A percentile compares a stretch with the other conserved stretches of the same genome.
These are phyloP conservation scores for Danielia reshetovae DNA, from an alignment of 805 yeast genomes.

Conservation along the genomic window DNA sequence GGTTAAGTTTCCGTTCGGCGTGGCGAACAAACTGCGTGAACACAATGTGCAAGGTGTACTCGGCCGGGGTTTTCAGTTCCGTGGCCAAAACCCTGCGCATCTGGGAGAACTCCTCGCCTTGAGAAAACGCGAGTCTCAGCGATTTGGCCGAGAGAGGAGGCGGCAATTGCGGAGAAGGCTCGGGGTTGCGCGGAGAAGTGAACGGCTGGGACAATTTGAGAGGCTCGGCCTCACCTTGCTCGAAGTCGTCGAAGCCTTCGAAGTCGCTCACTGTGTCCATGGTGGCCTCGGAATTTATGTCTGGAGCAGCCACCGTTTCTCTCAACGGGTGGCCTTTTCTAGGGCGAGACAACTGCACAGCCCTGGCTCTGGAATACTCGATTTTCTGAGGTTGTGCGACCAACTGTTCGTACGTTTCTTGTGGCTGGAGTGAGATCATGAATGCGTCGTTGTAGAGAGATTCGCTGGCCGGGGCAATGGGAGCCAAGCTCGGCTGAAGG, in stretches of 20 bases:
- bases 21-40: slow-evolving; percentile 94
- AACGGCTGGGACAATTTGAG: slow-evolving; percentile 14
- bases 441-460: slow-evolving; percentile 15
- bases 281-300: slow-evolving; percentile 2
- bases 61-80: slow-evolving; percentile 71
- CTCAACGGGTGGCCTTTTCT: not conserved
- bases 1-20: slow-evolving; percentile 81
- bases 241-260: slow-evolving; percentile 1
- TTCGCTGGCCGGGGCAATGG: too few relatives aligned
- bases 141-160: slow-evolving; percentile 28
- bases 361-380: slow-evolving; percentile 6
- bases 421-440: slow-evolving; percentile 12
- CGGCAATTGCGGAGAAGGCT: slow-evolving; percentile 37
- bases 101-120: slow-evolving; percentile 30
- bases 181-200: slow-evolving; percentile 21
- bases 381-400: slow-evolving; percentile 14
- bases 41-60: slow-evolving; percentile 88
- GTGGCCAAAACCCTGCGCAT: slow-evolving; percentile 40
- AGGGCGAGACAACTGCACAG: not conserved
- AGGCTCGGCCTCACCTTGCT: not conserved
- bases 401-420: slow-evolving; percentile 8
- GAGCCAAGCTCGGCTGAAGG: not conserved
- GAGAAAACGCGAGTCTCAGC: slow-evolving; percentile 25
- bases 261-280: slow-evolving; percentile 7
- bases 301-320: not conserved